Base-by-base conservation (phyloP, 805 yeast genomes). In the Debaryomyces hansenii region DNA sequence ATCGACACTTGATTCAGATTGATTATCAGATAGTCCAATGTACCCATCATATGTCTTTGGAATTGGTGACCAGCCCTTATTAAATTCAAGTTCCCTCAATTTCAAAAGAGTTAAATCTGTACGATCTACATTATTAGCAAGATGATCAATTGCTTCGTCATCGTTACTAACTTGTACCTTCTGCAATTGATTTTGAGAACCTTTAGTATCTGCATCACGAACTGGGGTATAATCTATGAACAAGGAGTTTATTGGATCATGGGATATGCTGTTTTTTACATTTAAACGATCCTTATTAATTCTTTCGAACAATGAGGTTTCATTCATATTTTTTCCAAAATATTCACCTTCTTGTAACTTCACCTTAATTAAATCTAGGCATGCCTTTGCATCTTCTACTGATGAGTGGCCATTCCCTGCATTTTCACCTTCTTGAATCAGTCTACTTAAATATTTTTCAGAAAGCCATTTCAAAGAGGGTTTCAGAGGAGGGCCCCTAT, bases 401-500 rank as follows among this genome's bases (percentile, higher is more conserved):
- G 98, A 86, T 44, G 91, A 87, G 64, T 92, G 98, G 14, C 78
- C 78, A 1, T 53, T 53, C 1, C 96, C 96, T 3, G 62, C 53
- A 3, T 48, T 53, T 20, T 74, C 75, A n/a, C 85, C 84, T 20
- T 66, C 67, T 63, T 94, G 98, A 42, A 92, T 92, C 0, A 63
- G 67, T 41, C 77, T 66, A 15, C 72, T 65, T 33, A 91, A 66
- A 59, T 75, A 79, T 46, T 74, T 77, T 9, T 73, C 66, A 2
- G 90, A 74, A n/a, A 94, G 70, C 72, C 83, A 83, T 59, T 78
- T 84, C 49, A 92, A 72, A 0, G 96, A 79, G 1, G 96, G 92
- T 58, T 83, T 87, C 50, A 76, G 76, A 0, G 96, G 96, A 0
- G 85, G 85, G 0, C 97, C 97, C 29, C 87, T 74, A n/a, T 80